Conservation (phyloP, 306 rosid species). For the Malus sylvestris region DNA sequence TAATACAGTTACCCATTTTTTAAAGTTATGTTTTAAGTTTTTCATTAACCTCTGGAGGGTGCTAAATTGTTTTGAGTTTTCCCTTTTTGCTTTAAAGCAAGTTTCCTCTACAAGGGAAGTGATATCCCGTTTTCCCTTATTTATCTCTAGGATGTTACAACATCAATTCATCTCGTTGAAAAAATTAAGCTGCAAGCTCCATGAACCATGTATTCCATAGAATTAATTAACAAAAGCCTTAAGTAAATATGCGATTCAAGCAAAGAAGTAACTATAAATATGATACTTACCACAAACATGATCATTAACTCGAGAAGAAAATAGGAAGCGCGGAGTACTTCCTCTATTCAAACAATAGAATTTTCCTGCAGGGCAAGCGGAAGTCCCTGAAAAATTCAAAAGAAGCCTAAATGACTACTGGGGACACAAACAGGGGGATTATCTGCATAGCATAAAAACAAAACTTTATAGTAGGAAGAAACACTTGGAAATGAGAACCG, state of each 20-base stretch:
- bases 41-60: too few relatives aligned
- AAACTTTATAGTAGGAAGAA: not conserved
- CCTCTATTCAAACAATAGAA: conserved; percentile 79
- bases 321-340: conserved; percentile 70
- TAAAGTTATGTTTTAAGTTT: too few relatives aligned
- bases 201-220: not conserved
- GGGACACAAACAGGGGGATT: not conserved
- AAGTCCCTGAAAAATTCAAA: conserved; percentile 62
- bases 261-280: not conserved
- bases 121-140: too few relatives aligned
- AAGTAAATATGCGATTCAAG: not conserved
- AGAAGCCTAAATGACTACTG: conserved; percentile 11
- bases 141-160: too few relatives aligned
- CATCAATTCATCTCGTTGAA: too few relatives aligned
- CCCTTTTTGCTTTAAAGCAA: too few relatives aligned
- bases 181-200: not conserved
- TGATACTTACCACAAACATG: conserved; percentile 62
- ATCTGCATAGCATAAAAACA: not conserved
- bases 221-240: not conserved
- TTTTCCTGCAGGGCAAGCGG: conserved; percentile 70
- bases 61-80: too few relatives aligned
- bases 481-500: not conserved
- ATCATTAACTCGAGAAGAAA: conserved; percentile 78
- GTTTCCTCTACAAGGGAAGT: too few relatives aligned
- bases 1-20: too few relatives aligned